Conservation (phyloP, 2,329 filamentous ascomycete species). For the Colletotrichum simmondsii region DNA sequence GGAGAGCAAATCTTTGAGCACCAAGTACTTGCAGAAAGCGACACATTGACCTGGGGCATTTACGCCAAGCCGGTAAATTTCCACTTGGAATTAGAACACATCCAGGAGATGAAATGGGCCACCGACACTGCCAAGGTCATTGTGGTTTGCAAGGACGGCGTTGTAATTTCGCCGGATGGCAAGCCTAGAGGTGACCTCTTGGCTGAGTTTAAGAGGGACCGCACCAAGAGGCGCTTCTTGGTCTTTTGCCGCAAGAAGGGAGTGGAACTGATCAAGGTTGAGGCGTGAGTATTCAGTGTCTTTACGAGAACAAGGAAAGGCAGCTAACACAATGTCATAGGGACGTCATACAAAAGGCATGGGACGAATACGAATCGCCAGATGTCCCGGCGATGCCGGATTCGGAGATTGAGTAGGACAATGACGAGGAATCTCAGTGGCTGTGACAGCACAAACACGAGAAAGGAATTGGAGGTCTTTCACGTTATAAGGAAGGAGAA, state of each 20-base stretch:
- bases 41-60: conserved; percentile 58
- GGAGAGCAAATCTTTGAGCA: conserved; percentile 59
- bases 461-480: not conserved
- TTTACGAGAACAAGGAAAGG: not conserved
- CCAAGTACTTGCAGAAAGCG: conserved; percentile 60
- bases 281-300: conserved; percentile 48
- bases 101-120: conserved; percentile 58
- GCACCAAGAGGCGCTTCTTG: conserved; percentile 64
- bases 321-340: conserved; percentile 27
- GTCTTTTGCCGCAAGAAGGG: conserved; percentile 56
- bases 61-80: conserved; percentile 64
- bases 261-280: conserved; percentile 51
- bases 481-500: not conserved
- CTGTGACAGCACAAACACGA: not conserved
- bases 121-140: conserved; percentile 55
- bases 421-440: not conserved
- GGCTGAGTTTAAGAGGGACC: conserved; percentile 62
- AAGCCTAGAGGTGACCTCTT: conserved; percentile 58
- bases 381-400: conserved; percentile 30
- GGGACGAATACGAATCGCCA: conserved; percentile 39
- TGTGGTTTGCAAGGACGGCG: conserved; percentile 44
- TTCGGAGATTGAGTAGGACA: conserved; percentile 16
- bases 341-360: conserved; percentile 54
- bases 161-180: conserved; percentile 43
- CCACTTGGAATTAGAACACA: conserved; percentile 57